Evolutionary conservation across 2,329 filamentous ascomycete genomes (phyloP), one percentile per base, ranked within the genome.

Genomic region (Aspergillus clavatus): DNA sequence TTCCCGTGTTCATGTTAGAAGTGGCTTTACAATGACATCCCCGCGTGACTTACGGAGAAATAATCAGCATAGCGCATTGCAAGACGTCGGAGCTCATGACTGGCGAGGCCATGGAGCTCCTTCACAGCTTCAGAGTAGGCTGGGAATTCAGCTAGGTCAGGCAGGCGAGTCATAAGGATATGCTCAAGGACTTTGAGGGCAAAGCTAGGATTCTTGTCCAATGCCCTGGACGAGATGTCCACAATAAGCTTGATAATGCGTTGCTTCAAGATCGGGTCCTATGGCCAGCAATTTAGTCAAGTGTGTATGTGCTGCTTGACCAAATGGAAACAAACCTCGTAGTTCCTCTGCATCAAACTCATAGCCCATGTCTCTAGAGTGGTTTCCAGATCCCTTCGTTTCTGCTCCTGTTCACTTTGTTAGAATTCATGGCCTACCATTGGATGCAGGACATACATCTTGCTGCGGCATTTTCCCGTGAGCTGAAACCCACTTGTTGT

Each of bases 61-160:
- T 95, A 86, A 63, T 97, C 87, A 0, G 93, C 86, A 77, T 96
- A 95, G 58, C 89, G 88, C 50, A 87, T 83, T 5, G 91, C 91
- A 31, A 98, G 75, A 45, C 90, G 81, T 59, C 95, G 89, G 47
- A 97, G 76, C 66, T 98, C 91, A 45, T 89, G 78, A 67, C 89
- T 89, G 57, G 88, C 87, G 59, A 94, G 81, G 3, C 80, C 81
- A 62, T 96, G 89, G 12, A 98, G 76, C 46, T 94, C 88, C 61
- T 90, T 93, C 27, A 96, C 86, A 1, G 90, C 84, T 53, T 97
- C 93, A 11, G 87, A 89, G 65, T 90, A 95, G 3, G 81, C 73
- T 31, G 79, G 77, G 57, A 86, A 80, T 36, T 85, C 80, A 2
- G 85, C 82, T 44, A 87, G 79, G 35, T 87, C 81, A 3, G 79